phyloP scores from a whole-genome alignment of 2,329 filamentous ascomycete species.

The Sarocladiaceae sp. region DNA sequence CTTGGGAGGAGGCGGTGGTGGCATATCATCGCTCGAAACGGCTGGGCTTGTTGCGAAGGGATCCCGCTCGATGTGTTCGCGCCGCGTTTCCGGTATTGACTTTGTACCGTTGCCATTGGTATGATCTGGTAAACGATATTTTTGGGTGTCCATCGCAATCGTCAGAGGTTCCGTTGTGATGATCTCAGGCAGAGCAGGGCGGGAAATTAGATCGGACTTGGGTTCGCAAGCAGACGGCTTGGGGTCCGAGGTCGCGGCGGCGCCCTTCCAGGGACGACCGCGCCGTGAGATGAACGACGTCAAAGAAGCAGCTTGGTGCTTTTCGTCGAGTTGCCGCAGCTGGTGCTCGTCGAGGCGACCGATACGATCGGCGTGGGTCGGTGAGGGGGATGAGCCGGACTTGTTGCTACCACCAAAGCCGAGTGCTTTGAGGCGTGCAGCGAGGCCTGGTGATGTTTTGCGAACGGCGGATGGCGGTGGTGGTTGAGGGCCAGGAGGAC shows the following conservation, averaged over 20 bases:
- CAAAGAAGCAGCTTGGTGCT: slow-evolving; percentile 52
- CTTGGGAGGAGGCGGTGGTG: slow-evolving; percentile 26
- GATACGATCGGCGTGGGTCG: slow-evolving; percentile 39
- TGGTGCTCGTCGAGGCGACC: slow-evolving; percentile 67
- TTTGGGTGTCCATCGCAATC: slow-evolving; percentile 64
- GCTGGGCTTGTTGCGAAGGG: slow-evolving; percentile 4
- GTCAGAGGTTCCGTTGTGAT: slow-evolving; percentile 39
- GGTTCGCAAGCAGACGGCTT: not conserved
- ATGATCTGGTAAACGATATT: slow-evolving; percentile 68
- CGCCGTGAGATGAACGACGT: slow-evolving; percentile 51
- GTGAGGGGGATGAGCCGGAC: slow-evolving; percentile 18
- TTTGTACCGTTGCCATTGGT: slow-evolving; percentile 63
- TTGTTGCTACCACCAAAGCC: slow-evolving; percentile 45
- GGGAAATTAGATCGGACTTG: not conserved
- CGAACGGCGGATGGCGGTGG: slow-evolving; percentile 29
- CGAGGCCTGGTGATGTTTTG: slow-evolving; percentile 58
- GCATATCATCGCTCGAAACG: too few relatives aligned
- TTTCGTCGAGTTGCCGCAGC: slow-evolving; percentile 61
- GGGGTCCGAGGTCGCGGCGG: slow-evolving; percentile 31
- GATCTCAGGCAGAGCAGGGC: slow-evolving; percentile 45
- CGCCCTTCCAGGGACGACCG: slow-evolving; percentile 67
- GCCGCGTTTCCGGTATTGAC: slow-evolving; percentile 49
- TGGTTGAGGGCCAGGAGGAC: slow-evolving; percentile 15
- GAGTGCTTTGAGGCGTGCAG: slow-evolving; percentile 58
- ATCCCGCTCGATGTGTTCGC: slow-evolving; percentile 50